Evolutionary conservation across 805 yeast genomes (phyloP).

Genomic region (Wickerhamomyces chaumierensis): DNA sequence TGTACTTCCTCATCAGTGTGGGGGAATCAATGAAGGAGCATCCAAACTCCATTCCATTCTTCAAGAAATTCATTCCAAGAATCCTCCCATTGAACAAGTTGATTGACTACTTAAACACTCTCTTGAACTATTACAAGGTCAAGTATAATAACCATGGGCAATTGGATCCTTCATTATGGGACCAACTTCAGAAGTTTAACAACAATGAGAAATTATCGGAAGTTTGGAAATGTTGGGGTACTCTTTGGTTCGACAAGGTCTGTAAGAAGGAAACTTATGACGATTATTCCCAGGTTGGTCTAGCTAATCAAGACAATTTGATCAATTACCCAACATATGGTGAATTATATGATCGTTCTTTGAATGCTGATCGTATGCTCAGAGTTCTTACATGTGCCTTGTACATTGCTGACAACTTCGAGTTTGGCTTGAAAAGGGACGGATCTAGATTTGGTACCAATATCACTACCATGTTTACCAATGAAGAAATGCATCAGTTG

Average conservation of each 20-base stretch:
- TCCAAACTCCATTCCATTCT: conserved; percentile 35
- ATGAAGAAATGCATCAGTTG: background rate
- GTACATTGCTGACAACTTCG: conserved; percentile 38
- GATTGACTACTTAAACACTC: conserved; percentile 50
- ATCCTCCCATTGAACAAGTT: conserved; percentile 62
- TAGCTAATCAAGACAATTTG: conserved; percentile 38
- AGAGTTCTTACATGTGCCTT: conserved; percentile 41
- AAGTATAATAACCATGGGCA: conserved; percentile 7
- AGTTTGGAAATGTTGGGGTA: conserved; percentile 81
- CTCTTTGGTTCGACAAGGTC: conserved; percentile 64
- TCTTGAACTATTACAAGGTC: conserved; percentile 26
- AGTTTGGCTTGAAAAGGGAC: conserved; percentile 43
- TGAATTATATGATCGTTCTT: conserved; percentile 27
- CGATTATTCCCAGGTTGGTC: conserved; percentile 39
- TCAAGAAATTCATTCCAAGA: conserved; percentile 39
- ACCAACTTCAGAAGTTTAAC: conserved; percentile 27
- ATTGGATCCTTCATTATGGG: conserved; percentile 22
- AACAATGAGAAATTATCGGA: conserved; percentile 58
- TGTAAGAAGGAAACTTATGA: conserved; percentile 40
- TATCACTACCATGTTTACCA: background rate
- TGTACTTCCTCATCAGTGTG: conserved; percentile 57
- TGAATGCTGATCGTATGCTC: conserved; percentile 37
- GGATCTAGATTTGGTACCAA: conserved; percentile 10
- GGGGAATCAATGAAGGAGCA: conserved; percentile 39
- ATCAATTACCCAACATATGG: conserved; percentile 63